phyloP scores from a whole-genome alignment of 2,329 filamentous ascomycete genomes.

The Fusarium floridanum region DNA sequence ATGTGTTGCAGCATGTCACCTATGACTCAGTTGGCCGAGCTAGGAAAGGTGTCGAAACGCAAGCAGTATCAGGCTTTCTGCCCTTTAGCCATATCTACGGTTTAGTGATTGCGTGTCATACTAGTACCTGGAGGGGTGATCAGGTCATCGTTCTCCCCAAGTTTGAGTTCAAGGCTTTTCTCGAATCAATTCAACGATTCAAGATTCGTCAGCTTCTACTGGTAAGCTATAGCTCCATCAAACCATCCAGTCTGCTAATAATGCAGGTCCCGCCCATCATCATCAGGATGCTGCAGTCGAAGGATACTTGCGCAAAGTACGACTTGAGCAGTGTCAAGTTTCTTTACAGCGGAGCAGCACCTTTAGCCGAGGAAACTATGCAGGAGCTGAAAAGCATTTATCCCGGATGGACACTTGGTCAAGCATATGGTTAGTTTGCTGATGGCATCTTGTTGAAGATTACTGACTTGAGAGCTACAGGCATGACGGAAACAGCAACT shows the following conservation, averaged over 20 bases:
- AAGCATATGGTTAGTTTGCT: slow-evolving; percentile 33
- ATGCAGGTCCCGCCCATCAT: slow-evolving; percentile 66
- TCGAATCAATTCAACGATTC: slow-evolving; percentile 74
- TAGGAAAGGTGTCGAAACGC: background rate
- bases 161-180: slow-evolving; percentile 75
- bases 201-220: slow-evolving; percentile 72
- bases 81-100: slow-evolving; percentile 85
- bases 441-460: background rate
- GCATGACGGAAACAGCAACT: background rate
- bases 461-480: background rate
- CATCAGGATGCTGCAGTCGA: background rate
- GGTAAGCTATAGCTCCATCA: slow-evolving; percentile 55
- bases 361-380: slow-evolving; percentile 76
- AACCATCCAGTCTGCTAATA: background rate
- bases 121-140: slow-evolving; percentile 68
- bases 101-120: slow-evolving; percentile 78
- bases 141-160: slow-evolving; percentile 77
- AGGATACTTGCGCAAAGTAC: slow-evolving; percentile 1
- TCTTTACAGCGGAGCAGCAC: slow-evolving; percentile 66
- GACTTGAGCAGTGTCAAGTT: slow-evolving; percentile 8
- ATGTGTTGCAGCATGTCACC: background rate
- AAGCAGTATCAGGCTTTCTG: slow-evolving; percentile 69
- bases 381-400: slow-evolving; percentile 50
- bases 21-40: background rate
- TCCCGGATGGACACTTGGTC: slow-evolving; percentile 56